Percentiles rank a stretch among this genome's conserved stretches.
Conservation (phyloP, 257 asterid genomes). For the Solanum dulcamara region DNA sequence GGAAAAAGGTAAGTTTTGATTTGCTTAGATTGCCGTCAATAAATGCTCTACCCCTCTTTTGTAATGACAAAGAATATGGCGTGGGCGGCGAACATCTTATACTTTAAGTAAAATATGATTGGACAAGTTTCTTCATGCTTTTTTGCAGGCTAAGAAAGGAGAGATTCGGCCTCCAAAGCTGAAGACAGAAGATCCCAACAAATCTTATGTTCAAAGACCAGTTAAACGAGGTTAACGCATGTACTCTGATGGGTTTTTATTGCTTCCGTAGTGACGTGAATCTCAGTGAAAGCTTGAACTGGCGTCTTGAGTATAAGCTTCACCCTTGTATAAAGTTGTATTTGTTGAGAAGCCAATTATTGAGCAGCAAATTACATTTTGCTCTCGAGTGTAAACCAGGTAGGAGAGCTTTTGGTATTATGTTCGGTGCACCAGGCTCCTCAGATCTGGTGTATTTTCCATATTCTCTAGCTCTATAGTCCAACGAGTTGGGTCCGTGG, state of each 20-base stretch:
- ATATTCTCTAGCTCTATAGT: background rate
- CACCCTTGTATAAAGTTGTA: conserved; percentile 3
- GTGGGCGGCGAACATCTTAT: background rate
- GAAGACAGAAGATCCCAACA: conserved; percentile 98
- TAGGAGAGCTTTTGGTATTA: background rate
- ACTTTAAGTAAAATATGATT: background rate
- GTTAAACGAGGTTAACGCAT: conserved; percentile 47
- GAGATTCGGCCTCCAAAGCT: conserved; percentile 97
- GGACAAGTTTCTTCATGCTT: background rate
- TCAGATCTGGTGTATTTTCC: background rate
- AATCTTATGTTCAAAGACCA: conserved; percentile 93
- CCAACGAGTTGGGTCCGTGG: no score
- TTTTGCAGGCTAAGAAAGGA: conserved; percentile 72
- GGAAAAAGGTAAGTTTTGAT: conserved; percentile 59
- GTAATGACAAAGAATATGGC: background rate
- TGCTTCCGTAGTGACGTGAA: background rate
- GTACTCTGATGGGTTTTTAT: background rate
- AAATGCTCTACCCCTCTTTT: background rate
- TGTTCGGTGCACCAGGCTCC: background rate
- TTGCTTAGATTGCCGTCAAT: background rate
- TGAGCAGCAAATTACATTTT: background rate
- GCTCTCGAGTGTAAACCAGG: background rate
- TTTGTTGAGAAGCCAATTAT: background rate
- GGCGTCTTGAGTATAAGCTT: conserved; percentile 3
- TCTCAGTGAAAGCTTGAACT: background rate